These are phyloP conservation scores for Fusarium marasasianum DNA, from an alignment of 2,329 filamentous ascomycete species.

Conservation along the genomic window DNA sequence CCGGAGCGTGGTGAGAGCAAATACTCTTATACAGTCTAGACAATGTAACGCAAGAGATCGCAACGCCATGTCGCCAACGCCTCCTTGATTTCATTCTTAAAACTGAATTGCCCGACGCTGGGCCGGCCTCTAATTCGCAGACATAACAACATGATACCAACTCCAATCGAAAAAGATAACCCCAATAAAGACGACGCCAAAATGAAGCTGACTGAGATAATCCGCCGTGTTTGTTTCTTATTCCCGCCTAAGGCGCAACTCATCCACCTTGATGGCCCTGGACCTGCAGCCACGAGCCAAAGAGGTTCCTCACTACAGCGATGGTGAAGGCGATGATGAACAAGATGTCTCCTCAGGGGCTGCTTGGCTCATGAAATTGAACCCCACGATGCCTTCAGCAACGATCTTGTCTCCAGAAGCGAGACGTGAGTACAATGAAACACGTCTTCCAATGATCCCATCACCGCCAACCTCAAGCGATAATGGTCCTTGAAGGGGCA, in stretches of 20 bases:
- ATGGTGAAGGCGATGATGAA: slow-evolving; percentile 17
- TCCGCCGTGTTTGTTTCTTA: neutral
- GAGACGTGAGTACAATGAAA: slow-evolving; percentile 51
- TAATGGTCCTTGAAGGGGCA: slow-evolving; percentile 50
- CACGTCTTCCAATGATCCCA: slow-evolving; percentile 60
- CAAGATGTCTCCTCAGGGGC: neutral
- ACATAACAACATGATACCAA: neutral
- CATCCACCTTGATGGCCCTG: slow-evolving; percentile 34
- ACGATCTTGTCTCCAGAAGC: slow-evolving; percentile 46
- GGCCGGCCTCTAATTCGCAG: neutral
- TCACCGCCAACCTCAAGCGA: slow-evolving; percentile 56
- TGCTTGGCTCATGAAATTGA: slow-evolving; percentile 50
- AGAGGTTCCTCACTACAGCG: slow-evolving; percentile 12
- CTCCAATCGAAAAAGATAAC: neutral
- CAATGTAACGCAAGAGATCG: neutral
- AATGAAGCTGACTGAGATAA: neutral
- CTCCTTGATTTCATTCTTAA: neutral
- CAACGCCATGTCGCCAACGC: neutral
- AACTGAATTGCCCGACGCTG: neutral
- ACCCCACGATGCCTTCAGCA: slow-evolving; percentile 61
- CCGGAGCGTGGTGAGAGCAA: no score
- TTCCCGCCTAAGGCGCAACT: neutral
- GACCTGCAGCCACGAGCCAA: neutral
- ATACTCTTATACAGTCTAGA: neutral
- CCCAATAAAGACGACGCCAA: neutral